Evolutionary conservation across 345 rosid genomes (phyloP), one percentile per base, ranked within the genome.

Genomic region (Eucalyptus albens): DNA sequence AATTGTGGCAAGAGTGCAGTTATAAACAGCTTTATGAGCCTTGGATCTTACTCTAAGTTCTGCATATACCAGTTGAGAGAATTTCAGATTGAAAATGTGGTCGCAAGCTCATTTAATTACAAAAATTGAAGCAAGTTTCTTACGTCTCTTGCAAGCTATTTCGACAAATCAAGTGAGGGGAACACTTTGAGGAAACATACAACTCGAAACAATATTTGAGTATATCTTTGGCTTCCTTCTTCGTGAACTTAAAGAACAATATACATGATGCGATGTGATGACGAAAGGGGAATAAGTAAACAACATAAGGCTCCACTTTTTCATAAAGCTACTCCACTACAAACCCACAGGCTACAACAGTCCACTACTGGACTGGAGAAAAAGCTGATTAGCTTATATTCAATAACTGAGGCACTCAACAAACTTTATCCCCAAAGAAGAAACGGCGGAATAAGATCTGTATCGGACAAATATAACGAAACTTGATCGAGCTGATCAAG

Each of bases 1-100:
- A 80, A 95, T 95, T 4, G 87, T 90, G 81, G 97, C 96, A 87
- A 95, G 97, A 11, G 98, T 95, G 90, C 94, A 97, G 91, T 97
- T 97, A 93, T 95, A 97, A 85, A 37, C 86, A 56, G 89, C 72
- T 91, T 88, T 88, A 51, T 93, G 92, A 42, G 47, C 51, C 90
- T 49, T 88, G 51, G 87, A 90, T 92, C 92, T 94, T 59, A 92
- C 88, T 90, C 88, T 92, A 26, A 97, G 89, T 90, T 94, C 99
- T 95, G 92, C 89, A 91, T 59, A 9, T 45, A 85, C n/a, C 11
- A 26, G 26, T 15, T 1, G 1, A 80, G 4, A 80, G 53, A 80
- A 29, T 45, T 77, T 40, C 29, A 40, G 55, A 77, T 33, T 4
- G 3, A n/a, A 13, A 51, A 69, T 12, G 31, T 3, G 2, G 22